Base-by-base conservation (phyloP, 495 filamentous ascomycete genomes). In the Xylaria flabelliformis region DNA sequence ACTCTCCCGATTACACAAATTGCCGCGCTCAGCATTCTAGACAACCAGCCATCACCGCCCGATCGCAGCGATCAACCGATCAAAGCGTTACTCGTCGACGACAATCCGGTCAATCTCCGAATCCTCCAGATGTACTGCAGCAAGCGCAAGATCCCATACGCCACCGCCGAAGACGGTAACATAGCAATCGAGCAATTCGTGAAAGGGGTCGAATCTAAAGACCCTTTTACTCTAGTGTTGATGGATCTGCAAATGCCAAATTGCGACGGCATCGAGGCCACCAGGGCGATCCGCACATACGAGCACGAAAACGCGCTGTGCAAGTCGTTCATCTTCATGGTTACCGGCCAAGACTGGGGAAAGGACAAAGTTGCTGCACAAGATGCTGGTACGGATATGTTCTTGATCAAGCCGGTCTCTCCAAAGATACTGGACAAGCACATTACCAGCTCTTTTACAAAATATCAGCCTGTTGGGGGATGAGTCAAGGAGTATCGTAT, bases 171-270 rank as follows among this genome's bases (percentile, higher is more conserved):
- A n/a, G 72, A 73, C 32, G 72, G 72, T 0, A 53, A 42, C 0
- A 61, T 70, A 70, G 72, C 72, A 10, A 63, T 70, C 12, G 56
- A 73, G n/a, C 42, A n/a, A 56, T 48, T 64, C 55, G 15, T 62
- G 2, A 70, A 34, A 39, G 42, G 24, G 21, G 42, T 29, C 21
- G 53, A 63, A 65, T 41, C 32, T 29, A 73, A 67, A 4, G 64
- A 53, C 21, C 64, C 64, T 0, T 67, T 67, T 17, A 67, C 44
- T 9, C 46, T 73, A 34, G 69, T 73, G 12, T 34, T 73, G 21
- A 73, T 73, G 72, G 72, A 73, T 19, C 72, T 73, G 5, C 72
- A 73, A n/a, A 73, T 73, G 72, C 72, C 72, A 0, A 69, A 64
- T 3, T 73, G 72, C 46, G 72, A 73, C 39, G 72, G 72, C 4